Evolutionary conservation across 129 eudicot species (phyloP), one percentile per base, ranked within the genome.

Genomic region (Tagetes erecta): DNA sequence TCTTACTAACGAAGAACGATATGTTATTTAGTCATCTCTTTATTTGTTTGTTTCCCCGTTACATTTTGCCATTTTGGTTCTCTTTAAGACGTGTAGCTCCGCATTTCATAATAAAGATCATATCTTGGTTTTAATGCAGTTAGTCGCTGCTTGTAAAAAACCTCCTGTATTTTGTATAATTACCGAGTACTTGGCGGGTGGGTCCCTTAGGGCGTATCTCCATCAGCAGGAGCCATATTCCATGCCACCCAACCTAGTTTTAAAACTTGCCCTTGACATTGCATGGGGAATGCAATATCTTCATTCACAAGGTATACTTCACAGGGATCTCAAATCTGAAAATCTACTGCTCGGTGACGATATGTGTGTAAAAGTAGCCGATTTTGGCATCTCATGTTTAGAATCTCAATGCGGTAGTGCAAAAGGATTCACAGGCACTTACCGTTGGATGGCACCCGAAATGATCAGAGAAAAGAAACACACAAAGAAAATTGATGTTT

Each of bases 371-470:
- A 95, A 95, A 77, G 99, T 95, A 27, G 99, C 99, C 10, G 99
- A 91, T 85, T 95, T 95, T 55, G 99, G 99, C 8, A 95, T 95
- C 68, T 95, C 99, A 5, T 95, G 99, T 74, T 87, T 91, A 80
- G 99, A 95, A 84, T 85, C 96, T 49, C 97, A 95, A 64, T 88
- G 96, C 46, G 96, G 99, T 36, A 85, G 87, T 78, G 88, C 91
- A 41, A 95, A 91, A 73, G 99, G 99, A 75, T 95, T 95, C 77
- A 91, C 99, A 0, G 97, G 99, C 35, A 95, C 99, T 12, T 95
- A 95, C 64, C 94, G 99, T 27, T 95, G 99, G 99, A 95, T 95
- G 99, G 99, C 99, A 40, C 99, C 99, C 1, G 99, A 95, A 81
- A 95, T 95, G 99, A 95, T 95, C 38, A 88, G 62, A 82, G 99